Conservation (phyloP, 495 filamentous ascomycete genomes). For the Penicillium dipodomyicola region DNA sequence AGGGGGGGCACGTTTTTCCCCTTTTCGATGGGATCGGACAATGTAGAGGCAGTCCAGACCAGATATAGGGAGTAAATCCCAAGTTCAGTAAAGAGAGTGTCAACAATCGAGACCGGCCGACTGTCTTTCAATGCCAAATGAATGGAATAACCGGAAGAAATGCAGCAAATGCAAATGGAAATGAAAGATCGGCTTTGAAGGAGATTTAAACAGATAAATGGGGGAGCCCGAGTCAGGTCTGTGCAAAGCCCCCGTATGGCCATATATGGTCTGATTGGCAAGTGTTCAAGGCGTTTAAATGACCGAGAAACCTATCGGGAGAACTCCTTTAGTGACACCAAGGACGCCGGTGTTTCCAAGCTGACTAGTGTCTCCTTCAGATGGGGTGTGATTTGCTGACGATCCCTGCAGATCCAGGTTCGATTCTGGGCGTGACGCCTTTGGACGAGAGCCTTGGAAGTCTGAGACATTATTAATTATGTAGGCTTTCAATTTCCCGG, state of each 20-base stretch:
- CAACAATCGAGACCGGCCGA: not conserved
- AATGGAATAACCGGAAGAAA: not conserved
- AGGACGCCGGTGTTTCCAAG: constrained; percentile 19
- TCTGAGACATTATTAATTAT: constrained; percentile 4
- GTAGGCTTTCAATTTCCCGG: not conserved
- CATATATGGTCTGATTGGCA: constrained; percentile 4
- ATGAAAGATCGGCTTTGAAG: not conserved
- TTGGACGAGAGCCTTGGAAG: not conserved
- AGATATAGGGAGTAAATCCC: not conserved
- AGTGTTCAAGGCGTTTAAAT: constrained; percentile 9
- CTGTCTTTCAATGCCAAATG: not conserved
- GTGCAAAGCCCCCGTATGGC: constrained; percentile 6
- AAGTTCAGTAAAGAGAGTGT: not conserved
- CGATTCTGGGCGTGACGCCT: constrained; percentile 25
- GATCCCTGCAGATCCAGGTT: constrained; percentile 11
- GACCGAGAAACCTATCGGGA: constrained; percentile 18
- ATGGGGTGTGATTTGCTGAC: constrained; percentile 5
- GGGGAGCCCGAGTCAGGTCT: not conserved
- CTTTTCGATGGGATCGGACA: not conserved
- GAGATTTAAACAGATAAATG: not conserved
- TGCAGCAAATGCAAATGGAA: not conserved
- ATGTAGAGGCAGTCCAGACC: not conserved
- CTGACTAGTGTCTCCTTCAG: constrained; percentile 5
- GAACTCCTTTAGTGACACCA: constrained; percentile 7
- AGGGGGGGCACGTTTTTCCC: constrained; percentile 5